Percentiles rank a stretch among this genome's conserved stretches.
Conservation (phyloP, 1,139 yeast species). For the Suhomyces taliae region DNA sequence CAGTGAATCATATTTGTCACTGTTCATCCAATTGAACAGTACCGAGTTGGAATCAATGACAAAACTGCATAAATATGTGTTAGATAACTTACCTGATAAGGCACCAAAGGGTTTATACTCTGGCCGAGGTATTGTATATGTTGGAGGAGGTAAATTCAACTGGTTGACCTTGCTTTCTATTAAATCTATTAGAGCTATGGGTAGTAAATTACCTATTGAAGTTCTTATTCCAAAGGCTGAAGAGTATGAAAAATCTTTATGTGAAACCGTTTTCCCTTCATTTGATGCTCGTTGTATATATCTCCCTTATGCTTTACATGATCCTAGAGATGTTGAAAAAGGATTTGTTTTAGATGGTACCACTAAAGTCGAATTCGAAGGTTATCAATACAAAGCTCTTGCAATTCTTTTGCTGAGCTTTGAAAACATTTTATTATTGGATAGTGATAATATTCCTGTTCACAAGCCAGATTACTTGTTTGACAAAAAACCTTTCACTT, state of each 20-base stretch:
- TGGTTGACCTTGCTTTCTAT: conserved; percentile 70
- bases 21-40: conserved; percentile 52
- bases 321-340: conserved; percentile 5
- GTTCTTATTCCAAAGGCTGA: conserved; percentile 67
- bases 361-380: conserved; percentile 53
- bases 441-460: conserved; percentile 74
- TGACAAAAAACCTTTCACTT: conserved; percentile 21
- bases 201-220: conserved; percentile 72
- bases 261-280: conserved; percentile 63
- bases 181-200: conserved; percentile 60
- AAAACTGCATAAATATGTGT: conserved; percentile 53
- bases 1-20: conserved; percentile 49
- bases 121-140: conserved; percentile 81
- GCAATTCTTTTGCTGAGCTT: conserved; percentile 75
- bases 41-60: conserved; percentile 49
- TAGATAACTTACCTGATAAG: conserved; percentile 47
- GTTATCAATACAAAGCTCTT: conserved; percentile 77
- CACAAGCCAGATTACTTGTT: conserved; percentile 48
- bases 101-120: conserved; percentile 50
- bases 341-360: conserved; percentile 8
- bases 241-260: conserved; percentile 69
- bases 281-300: conserved; percentile 70
- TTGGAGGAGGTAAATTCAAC: conserved; percentile 79
- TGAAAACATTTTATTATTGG: conserved; percentile 72
- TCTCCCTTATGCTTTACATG: conserved; percentile 58